Evolutionary conservation across 768 basidiomycete species (phyloP), one percentile per base, ranked within the genome.

Genomic region (Tremella yokohamensis): DNA sequence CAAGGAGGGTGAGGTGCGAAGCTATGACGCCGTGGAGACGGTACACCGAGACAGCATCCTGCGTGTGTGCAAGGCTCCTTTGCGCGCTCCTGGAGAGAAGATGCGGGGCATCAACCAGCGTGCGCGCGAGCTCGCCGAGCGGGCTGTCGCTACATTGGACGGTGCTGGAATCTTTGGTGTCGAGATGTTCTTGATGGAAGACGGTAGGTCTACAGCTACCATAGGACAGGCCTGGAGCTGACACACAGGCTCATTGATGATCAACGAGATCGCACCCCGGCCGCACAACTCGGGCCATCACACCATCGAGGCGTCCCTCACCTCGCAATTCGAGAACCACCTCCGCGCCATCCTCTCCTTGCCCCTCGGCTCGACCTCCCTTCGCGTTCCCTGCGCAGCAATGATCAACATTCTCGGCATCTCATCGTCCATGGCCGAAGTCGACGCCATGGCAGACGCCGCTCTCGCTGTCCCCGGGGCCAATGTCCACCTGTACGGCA

Each of bases 231-330:
- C 24, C n/a, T n/a, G n/a, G n/a, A 16, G 18, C 18, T 50, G 48
- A 52, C 12, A 52, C 20, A 3, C 64, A 93, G 91, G 88, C 12
- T 76, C 80, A 0, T 82, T 97, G 1, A 84, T 85, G 58, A 83
- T 99, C 62, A 99, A 99, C 76, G 96, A 99, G 79, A 94, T 99
- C 60, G 96, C 96, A 0, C 96, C 96, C 12, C 84, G 96, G 16
- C 94, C 96, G 1, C 96, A 99, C 76, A 99, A 98, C 79, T 97
- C 93, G 8, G 96, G 94, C 0, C 96, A 99, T 75, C 94, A 97
- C 77, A 96, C 93, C 25, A 98, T 98, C 71, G 96, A 98, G 79
- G 92, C 94, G 0, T 98, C 92, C 76, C 82, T 90, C 65, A 89
- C 91, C 1, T 97, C 94, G 1, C 96, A 98, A 78, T 99, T 89